These are phyloP conservation scores for Tylopilus felleus DNA, from an alignment of 768 basidiomycete species.

Conservation along the genomic window DNA sequence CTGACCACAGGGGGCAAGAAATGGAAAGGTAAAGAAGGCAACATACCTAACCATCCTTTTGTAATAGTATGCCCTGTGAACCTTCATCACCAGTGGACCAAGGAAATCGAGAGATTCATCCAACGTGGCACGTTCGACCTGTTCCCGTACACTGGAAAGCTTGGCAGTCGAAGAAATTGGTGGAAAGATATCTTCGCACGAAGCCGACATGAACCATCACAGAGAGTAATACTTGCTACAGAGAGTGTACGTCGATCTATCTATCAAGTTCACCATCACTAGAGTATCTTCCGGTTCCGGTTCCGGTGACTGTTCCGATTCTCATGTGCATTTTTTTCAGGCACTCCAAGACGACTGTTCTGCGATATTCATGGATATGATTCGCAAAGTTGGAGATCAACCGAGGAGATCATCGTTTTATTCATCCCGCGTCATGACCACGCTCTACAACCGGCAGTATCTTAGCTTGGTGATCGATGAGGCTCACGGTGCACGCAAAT, in stretches of 20 bases:
- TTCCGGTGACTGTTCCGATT: no score
- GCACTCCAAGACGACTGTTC: background rate
- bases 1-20: no score
- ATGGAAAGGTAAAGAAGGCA: no score
- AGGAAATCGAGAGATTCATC: no score
- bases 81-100: background rate
- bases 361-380: background rate
- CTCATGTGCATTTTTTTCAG: background rate
- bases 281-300: no score
- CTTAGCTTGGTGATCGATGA: background rate
- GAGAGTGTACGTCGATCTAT: no score
- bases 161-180: background rate
- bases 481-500: constrained; percentile 1
- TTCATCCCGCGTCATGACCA: background rate
- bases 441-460: background rate
- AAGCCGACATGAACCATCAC: no score
- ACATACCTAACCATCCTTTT: background rate
- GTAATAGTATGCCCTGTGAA: background rate
- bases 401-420: background rate
- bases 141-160: background rate
- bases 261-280: no score
- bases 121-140: background rate
- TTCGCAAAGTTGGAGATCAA: background rate
- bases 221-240: no score
- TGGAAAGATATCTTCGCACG: no score